Evolutionary conservation across 371 early-diverging fungal genomes (phyloP), one percentile per base, ranked within the genome.

Genomic region (Enterospora canceri): DNA sequence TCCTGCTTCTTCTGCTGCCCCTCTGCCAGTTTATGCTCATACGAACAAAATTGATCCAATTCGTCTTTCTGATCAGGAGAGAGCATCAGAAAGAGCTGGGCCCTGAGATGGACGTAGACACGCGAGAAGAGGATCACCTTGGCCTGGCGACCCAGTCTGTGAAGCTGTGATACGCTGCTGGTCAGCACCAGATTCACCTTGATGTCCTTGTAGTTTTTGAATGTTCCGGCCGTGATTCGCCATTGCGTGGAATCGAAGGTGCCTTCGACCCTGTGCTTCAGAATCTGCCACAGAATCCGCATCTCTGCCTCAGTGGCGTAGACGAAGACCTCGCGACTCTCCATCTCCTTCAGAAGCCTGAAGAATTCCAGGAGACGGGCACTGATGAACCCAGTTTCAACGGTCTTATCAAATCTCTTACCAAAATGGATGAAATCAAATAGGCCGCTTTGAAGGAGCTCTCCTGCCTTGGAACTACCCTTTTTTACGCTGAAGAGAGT

Each of bases 371-470:
- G n/a, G 8, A 40, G 40, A 8, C n/a, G 8, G n/a, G 8, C n/a
- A n/a, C n/a, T n/a, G n/a, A n/a, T n/a, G n/a, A 61, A 12, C 4
- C 3, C 33, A 12, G 19, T 32, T 15, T 68, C 62, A 4, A 68
- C n/a, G 12, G 1, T 8, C 16, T 46, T 33, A 35, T 26, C 23
- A 2, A n/a, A n/a, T n/a, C n/a, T n/a, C n/a, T n/a, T n/a, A n/a
- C n/a, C n/a, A n/a, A n/a, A n/a, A n/a, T n/a, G n/a, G n/a, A n/a
- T n/a, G n/a, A n/a, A n/a, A n/a, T n/a, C n/a, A n/a, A n/a, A n/a
- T n/a, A n/a, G n/a, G n/a, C n/a, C n/a, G n/a, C n/a, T n/a, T n/a
- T n/a, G n/a, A n/a, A n/a, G n/a, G n/a, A n/a, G n/a, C n/a, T n/a
- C n/a, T n/a, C n/a, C n/a, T n/a, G n/a, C n/a, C n/a, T n/a, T n/a